Evolutionary conservation across 257 asterid genomes (phyloP), one percentile per base, ranked within the genome.

Genomic region (Plantago ovata): DNA sequence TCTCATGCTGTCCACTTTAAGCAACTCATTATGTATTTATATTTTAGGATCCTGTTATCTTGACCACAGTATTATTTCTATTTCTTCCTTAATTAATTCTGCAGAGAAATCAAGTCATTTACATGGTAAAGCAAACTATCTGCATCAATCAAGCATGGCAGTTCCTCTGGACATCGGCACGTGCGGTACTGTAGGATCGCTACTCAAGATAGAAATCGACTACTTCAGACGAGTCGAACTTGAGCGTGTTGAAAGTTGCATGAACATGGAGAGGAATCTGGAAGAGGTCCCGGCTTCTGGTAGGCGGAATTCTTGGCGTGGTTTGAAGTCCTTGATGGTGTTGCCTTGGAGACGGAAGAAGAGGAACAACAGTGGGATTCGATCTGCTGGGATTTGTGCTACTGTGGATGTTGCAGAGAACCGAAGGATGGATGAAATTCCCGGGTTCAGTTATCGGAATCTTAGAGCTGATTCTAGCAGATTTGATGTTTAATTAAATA

Each of bases 241-340:
- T 20, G 60, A 55, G 22, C 60, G 60, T 38, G 45, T 61, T 22
- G n/a, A 61, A 48, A 56, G 69, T 24, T 60, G 55, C 43, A 53
- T 51, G 47, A 68, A 61, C 53, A 16, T 69, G 23, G 79, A 74
- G 42, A 65, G 72, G 40, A 51, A 24, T 11, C 24, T 64, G 20
- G 42, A 58, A 56, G 72, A 72, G 56, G 48, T 44, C 64, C 32
- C 56, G 9, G 56, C 71, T 28, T 28, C 7, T 13, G 46, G 36
- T 41, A 66, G 20, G 45, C 50, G 68, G 14, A 48, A 23, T 44
- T 72, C 77, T 13, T 72, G 78, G 76, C 67, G 72, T 36, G 46
- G 69, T 58, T 67, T 72, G 32, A 53, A 66, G 53, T 72, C 69
- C 66, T 69, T 55, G 4, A 15, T 38, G 12, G 47, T 39, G 3